phyloP scores from a whole-genome alignment of 768 basidiomycete genomes.

The Naganishia randhawae region DNA sequence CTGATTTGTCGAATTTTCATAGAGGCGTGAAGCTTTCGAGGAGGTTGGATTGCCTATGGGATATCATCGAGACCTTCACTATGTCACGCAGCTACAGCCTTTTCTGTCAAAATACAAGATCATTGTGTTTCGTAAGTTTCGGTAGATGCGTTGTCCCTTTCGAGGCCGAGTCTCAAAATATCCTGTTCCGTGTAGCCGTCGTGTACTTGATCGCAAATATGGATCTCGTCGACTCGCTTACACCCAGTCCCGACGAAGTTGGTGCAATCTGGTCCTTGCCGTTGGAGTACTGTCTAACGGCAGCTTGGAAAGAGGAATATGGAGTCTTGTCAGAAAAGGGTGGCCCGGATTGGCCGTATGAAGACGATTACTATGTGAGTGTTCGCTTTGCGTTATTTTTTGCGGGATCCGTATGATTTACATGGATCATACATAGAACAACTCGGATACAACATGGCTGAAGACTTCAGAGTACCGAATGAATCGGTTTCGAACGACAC shows the following conservation, averaged over 20 bases:
- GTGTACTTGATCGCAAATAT: conserved; percentile 65
- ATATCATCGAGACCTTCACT: conserved; percentile 59
- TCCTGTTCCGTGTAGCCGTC: conserved; percentile 53
- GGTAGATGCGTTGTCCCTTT: background rate
- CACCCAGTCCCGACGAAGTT: conserved; percentile 64
- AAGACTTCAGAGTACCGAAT: conserved; percentile 64
- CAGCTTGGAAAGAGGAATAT: conserved; percentile 55
- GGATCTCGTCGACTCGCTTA: conserved; percentile 57
- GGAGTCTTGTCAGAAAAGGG: conserved; percentile 59
- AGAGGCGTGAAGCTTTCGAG: conserved; percentile 81
- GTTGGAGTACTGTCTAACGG: conserved; percentile 55
- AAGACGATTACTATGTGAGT: conserved; percentile 68
- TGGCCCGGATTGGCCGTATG: conserved; percentile 74
- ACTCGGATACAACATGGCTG: conserved; percentile 59
- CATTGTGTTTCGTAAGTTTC: conserved; percentile 60
- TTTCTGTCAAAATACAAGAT: conserved; percentile 61
- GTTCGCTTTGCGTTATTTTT: background rate
- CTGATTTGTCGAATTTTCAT: conserved; percentile 1
- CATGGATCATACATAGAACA: conserved; percentile 54
- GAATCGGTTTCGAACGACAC: conserved; percentile 74
- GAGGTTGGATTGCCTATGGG: conserved; percentile 68
- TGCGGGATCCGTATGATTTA: background rate
- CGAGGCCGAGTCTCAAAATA: background rate
- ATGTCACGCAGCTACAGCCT: conserved; percentile 63
- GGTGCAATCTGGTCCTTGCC: conserved; percentile 76